phyloP scores from a whole-genome alignment of 2,329 filamentous ascomycete genomes.

The Graphilbum fragrans region DNA sequence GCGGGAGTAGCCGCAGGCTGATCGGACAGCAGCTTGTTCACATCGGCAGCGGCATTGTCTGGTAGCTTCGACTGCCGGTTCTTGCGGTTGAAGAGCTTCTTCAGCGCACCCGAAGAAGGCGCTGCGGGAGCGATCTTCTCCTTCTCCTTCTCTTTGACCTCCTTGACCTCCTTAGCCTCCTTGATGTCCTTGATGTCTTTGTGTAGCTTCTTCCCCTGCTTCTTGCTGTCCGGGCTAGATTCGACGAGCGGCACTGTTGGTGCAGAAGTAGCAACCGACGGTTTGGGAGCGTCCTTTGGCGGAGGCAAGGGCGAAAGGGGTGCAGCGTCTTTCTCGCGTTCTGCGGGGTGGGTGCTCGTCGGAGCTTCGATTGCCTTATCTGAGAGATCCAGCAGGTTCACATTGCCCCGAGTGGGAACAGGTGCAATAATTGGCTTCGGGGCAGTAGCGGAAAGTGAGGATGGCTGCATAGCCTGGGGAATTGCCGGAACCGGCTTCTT shows the following conservation, averaged over 20 bases:
- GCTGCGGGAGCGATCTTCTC: constrained; percentile 10
- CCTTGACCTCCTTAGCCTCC: constrained; percentile 22
- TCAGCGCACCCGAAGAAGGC: constrained; percentile 32
- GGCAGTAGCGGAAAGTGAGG: neutral
- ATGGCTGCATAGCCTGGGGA: neutral
- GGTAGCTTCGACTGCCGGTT: constrained; percentile 45
- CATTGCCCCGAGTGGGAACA: neutral
- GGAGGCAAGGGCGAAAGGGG: constrained; percentile 20
- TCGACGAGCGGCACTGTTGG: constrained; percentile 15
- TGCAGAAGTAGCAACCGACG: constrained; percentile 15
- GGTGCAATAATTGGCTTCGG: neutral
- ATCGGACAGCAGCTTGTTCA: constrained; percentile 36
- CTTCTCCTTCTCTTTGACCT: constrained; percentile 16
- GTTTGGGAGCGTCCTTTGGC: constrained; percentile 22
- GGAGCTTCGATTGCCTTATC: constrained; percentile 26
- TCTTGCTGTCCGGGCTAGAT: constrained; percentile 32
- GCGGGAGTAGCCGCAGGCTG: constrained; percentile 10
- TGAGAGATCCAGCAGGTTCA: constrained; percentile 11
- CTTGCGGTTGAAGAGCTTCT: constrained; percentile 55
- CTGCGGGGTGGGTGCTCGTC: constrained; percentile 22
- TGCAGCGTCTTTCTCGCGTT: neutral
- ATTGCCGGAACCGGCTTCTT: constrained; percentile 4
- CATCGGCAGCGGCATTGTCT: constrained; percentile 38
- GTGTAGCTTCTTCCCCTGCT: constrained; percentile 40
- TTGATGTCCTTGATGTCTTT: constrained; percentile 31